These are phyloP conservation scores for Alternaria sp. DNA, from an alignment of 2,329 filamentous ascomycete genomes.

Conservation along the genomic window DNA sequence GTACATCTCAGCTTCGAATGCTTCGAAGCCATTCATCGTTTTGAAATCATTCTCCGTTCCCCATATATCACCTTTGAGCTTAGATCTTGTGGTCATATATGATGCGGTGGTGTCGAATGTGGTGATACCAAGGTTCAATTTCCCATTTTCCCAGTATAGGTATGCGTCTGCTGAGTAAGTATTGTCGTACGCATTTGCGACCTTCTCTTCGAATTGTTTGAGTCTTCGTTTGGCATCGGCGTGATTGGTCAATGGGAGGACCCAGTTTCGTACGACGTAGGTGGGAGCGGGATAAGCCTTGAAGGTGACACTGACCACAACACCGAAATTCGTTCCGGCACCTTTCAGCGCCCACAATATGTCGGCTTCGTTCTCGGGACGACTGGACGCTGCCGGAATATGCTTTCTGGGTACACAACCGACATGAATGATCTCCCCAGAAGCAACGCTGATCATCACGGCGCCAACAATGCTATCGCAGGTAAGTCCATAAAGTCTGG, in stretches of 20 bases:
- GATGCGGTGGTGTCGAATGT: slow-evolving; percentile 52
- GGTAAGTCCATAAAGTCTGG: slow-evolving; percentile 64
- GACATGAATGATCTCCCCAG: slow-evolving; percentile 59
- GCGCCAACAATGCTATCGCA: slow-evolving; percentile 70
- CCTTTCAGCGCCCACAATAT: slow-evolving; percentile 68
- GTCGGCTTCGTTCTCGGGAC: slow-evolving; percentile 60
- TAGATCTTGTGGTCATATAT: background rate
- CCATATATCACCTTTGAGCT: slow-evolving; percentile 27
- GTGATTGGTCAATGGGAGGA: slow-evolving; percentile 34
- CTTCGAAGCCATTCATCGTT: slow-evolving; percentile 57
- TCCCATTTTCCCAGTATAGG: slow-evolving; percentile 60
- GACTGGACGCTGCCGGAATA: slow-evolving; percentile 53
- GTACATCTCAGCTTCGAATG: slow-evolving; percentile 70
- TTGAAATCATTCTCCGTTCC: slow-evolving; percentile 45
- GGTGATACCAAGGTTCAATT: slow-evolving; percentile 63
- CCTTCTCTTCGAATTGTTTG: slow-evolving; percentile 50
- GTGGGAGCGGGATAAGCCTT: slow-evolving; percentile 55
- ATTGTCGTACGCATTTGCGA: slow-evolving; percentile 54
- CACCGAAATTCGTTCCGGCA: slow-evolving; percentile 68
- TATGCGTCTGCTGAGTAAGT: slow-evolving; percentile 64
- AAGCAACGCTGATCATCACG: slow-evolving; percentile 63
- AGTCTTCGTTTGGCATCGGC: slow-evolving; percentile 51
- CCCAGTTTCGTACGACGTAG: slow-evolving; percentile 48
- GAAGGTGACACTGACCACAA: slow-evolving; percentile 65
- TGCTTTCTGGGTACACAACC: slow-evolving; percentile 62